phyloP scores from a whole-genome alignment of 495 filamentous ascomycete species.

The Hypoxylon trugodes region DNA sequence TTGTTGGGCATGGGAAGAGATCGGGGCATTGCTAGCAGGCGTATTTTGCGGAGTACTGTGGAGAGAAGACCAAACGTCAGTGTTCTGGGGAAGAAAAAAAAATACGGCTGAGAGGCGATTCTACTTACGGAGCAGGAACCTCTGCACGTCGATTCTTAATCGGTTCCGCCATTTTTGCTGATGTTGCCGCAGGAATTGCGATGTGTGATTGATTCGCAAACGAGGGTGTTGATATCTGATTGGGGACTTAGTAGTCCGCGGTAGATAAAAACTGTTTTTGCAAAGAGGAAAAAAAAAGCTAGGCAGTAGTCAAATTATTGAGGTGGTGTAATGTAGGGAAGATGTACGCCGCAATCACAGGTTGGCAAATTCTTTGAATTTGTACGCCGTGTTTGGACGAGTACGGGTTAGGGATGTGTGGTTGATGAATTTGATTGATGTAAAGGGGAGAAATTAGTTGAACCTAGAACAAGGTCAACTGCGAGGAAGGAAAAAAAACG shows the following conservation, averaged over 20 bases:
- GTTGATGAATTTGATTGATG: slow-evolving; percentile 26
- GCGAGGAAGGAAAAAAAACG: slow-evolving; percentile 25
- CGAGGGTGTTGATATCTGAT: slow-evolving; percentile 13
- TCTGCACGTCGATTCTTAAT: slow-evolving; percentile 47
- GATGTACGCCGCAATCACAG: slow-evolving; percentile 31
- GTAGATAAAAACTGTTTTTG: slow-evolving; percentile 17
- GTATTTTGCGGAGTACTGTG: slow-evolving; percentile 94
- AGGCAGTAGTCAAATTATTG: slow-evolving; percentile 16
- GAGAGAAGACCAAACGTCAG: slow-evolving; percentile 43
- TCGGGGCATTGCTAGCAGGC: slow-evolving; percentile 91
- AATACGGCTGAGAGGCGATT: slow-evolving; percentile 14
- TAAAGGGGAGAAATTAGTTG: slow-evolving; percentile 31
- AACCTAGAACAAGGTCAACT: slow-evolving; percentile 35
- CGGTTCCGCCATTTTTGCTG: slow-evolving; percentile 46
- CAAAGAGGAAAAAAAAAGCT: slow-evolving; percentile 26
- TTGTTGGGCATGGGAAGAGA: slow-evolving; percentile 96
- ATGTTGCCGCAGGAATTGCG: slow-evolving; percentile 11
- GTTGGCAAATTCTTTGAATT: slow-evolving; percentile 7
- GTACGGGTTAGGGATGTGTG: slow-evolving; percentile 6
- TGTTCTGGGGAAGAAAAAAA: slow-evolving; percentile 14
- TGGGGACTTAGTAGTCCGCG: slow-evolving; percentile 17
- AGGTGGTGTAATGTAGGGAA: slow-evolving; percentile 20
- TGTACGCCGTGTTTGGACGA: slow-evolving; percentile 11
- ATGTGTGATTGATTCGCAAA: slow-evolving; percentile 13
- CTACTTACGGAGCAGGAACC: slow-evolving; percentile 43